phyloP scores from a whole-genome alignment of 2,329 filamentous ascomycete genomes.

The Nannizzia gypsea region DNA sequence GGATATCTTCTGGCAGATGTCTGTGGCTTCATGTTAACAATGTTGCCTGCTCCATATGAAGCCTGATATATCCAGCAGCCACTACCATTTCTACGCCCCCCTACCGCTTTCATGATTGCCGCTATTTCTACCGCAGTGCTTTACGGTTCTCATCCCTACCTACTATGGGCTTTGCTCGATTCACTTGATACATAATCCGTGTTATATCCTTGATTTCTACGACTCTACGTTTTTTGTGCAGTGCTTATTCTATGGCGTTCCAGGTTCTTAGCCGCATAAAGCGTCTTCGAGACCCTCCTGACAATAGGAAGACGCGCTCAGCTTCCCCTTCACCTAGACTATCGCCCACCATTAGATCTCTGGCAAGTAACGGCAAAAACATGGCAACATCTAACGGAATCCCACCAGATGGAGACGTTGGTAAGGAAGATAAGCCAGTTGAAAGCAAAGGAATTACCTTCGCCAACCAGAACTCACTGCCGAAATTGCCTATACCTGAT shows the following conservation, averaged over 20 bases:
- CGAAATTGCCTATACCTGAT: slow-evolving; percentile 86
- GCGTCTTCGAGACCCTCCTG: neutral
- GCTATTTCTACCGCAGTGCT: slow-evolving; percentile 86
- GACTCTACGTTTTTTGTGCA: neutral
- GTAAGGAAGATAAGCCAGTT: neutral
- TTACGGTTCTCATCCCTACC: slow-evolving; percentile 73
- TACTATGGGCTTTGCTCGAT: slow-evolving; percentile 65
- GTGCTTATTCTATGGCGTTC: neutral
- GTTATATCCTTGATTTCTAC: neutral
- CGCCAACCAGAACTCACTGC: slow-evolving; percentile 73
- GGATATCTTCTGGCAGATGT: neutral
- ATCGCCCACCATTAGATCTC: neutral
- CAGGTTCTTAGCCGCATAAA: neutral
- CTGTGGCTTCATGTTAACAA: neutral
- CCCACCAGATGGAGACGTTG: neutral
- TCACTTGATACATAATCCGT: slow-evolving; percentile 42
- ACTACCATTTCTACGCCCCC: neutral
- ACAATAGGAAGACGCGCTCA: neutral
- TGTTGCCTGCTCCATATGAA: neutral
- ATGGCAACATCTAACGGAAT: neutral
- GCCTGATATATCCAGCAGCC: neutral
- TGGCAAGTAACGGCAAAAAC: neutral
- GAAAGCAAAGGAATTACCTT: slow-evolving; percentile 59
- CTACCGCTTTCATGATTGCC: slow-evolving; percentile 75
- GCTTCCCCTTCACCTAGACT: neutral